phyloP scores from a whole-genome alignment of 1,284 basidiomycete species.

The Puccinia sorghi region DNA sequence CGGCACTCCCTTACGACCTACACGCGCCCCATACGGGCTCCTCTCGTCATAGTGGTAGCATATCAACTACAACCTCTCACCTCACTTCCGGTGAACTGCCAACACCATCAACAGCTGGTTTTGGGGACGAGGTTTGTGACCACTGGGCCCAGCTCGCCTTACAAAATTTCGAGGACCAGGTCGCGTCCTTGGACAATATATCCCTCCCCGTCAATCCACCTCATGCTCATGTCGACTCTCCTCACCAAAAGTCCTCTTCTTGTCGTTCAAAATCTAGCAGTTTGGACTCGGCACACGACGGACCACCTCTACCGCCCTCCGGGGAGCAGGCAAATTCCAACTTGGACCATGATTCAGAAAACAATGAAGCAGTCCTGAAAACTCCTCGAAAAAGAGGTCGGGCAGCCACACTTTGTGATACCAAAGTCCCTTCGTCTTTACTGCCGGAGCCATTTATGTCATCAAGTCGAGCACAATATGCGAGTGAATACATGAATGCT shows the following conservation, averaged over 20 bases:
- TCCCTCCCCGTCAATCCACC: neutral
- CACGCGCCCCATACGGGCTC: neutral
- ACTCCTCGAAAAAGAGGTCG: neutral
- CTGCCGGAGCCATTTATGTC: neutral
- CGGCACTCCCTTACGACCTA: neutral
- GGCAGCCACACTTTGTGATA: neutral
- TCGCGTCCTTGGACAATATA: neutral
- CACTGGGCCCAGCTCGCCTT: neutral
- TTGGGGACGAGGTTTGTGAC: constrained; percentile 10
- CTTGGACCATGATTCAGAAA: neutral
- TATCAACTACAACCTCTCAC: constrained; percentile 33
- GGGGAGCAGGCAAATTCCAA: neutral
- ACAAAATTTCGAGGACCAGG: neutral
- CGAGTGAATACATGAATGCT: neutral
- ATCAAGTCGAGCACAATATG: neutral
- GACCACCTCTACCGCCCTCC: neutral
- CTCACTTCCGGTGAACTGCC: constrained; percentile 17
- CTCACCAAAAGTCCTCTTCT: constrained; percentile 22
- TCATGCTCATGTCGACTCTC: neutral
- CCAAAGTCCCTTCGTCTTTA: neutral
- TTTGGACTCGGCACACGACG: neutral
- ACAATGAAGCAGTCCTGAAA: neutral
- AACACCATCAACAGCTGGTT: constrained; percentile 23
- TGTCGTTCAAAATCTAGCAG: constrained; percentile 3
- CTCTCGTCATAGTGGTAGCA: constrained; percentile 18